Conservation (phyloP, 352 stramenopile genomes). For the Pythium angustatum region DNA sequence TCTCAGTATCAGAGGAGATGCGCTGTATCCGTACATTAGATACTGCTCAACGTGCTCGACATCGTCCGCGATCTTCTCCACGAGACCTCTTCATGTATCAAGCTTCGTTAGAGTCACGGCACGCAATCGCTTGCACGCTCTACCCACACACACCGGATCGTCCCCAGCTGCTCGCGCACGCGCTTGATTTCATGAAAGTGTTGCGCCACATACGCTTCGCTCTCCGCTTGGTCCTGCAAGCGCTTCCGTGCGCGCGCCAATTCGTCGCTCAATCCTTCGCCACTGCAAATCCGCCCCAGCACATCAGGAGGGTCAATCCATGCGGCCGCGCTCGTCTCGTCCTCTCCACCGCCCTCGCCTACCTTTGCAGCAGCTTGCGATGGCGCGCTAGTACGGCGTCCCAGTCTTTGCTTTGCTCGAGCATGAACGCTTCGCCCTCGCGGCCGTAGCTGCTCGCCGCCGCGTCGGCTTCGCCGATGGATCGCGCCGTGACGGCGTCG, state of each 20-base stretch:
- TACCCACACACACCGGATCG: constrained; percentile 35
- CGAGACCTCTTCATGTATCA: constrained; percentile 30
- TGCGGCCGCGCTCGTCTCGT: not conserved
- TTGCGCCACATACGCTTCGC: constrained; percentile 64
- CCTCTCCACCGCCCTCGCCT: constrained; percentile 3
- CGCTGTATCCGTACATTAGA: constrained; percentile 41
- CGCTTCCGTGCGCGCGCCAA: constrained; percentile 43
- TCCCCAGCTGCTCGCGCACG: constrained; percentile 56
- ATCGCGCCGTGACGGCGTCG: constrained; percentile 12
- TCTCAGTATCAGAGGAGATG: not conserved
- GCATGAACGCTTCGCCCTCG: constrained; percentile 48
- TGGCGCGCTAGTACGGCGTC: constrained; percentile 40
- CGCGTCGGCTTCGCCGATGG: constrained; percentile 15
- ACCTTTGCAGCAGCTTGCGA: constrained; percentile 51
- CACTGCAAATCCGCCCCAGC: no score
- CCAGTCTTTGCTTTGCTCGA: constrained; percentile 37
- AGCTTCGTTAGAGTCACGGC: not conserved
- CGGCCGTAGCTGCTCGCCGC: not conserved
- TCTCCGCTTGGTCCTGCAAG: constrained; percentile 62
- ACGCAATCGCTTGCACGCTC: not conserved
- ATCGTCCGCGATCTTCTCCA: constrained; percentile 61
- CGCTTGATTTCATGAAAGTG: constrained; percentile 62
- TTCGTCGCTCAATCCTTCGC: constrained; percentile 46
- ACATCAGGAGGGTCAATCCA: not conserved
- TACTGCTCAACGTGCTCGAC: constrained; percentile 71